phyloP scores from a whole-genome alignment of 768 basidiomycete genomes.

The Amanita pseudoporphyria region DNA sequence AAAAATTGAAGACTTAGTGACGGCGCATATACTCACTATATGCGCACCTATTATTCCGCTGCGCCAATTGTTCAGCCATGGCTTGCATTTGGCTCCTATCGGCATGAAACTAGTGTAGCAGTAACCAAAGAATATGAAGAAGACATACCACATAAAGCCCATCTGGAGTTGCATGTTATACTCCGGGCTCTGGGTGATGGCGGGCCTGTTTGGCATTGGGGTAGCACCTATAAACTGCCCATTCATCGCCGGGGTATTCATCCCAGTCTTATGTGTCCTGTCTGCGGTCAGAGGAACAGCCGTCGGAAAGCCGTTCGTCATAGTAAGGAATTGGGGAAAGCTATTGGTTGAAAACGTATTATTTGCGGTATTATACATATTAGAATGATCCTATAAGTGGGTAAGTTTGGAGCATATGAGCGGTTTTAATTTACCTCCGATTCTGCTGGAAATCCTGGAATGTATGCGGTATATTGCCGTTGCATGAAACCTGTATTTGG shows the following conservation, averaged over 20 bases:
- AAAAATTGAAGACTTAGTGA: not conserved
- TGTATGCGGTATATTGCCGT: not conserved
- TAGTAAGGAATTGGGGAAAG: not conserved
- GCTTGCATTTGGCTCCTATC: not conserved
- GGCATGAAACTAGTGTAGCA: not conserved
- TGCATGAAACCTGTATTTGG: not conserved
- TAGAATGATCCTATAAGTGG: not conserved
- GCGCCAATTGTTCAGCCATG: not conserved
- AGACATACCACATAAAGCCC: not conserved
- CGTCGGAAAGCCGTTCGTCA: not conserved
- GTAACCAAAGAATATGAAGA: not conserved
- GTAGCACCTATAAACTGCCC: not conserved
- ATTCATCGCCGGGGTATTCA: not conserved
- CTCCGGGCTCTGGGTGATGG: not conserved
- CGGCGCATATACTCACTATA: not conserved
- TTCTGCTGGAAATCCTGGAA: not conserved
- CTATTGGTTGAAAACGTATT: not conserved
- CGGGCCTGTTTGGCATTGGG: not conserved
- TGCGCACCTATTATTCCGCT: not conserved
- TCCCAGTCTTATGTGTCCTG: not conserved
- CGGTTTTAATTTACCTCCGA: not conserved
- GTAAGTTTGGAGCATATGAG: not conserved
- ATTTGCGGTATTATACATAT: not conserved
- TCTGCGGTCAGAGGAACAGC: not conserved
- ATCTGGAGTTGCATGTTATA: not conserved